phyloP scores from a whole-genome alignment of 75 land plant genomes.

The Selaginella tamariscina region DNA sequence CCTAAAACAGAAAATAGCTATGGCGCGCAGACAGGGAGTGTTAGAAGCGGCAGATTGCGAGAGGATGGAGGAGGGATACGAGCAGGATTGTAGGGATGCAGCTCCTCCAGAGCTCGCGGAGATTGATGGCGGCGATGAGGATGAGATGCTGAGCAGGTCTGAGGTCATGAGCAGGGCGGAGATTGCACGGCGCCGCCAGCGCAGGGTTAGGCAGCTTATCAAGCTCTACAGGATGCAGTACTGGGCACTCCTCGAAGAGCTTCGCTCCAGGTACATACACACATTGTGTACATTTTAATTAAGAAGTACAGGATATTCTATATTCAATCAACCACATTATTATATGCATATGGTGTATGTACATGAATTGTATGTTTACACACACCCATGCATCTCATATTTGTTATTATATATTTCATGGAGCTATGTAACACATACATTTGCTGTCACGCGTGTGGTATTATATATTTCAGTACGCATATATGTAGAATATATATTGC shows the following conservation, averaged over 20 bases:
- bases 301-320: too few relatives aligned
- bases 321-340: too few relatives aligned
- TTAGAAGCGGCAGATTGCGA: neutral
- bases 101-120: neutral
- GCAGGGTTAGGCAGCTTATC: constrained; percentile 36
- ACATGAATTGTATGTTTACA: too few relatives aligned
- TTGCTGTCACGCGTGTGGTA: too few relatives aligned
- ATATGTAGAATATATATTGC: too few relatives aligned
- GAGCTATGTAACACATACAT: too few relatives aligned
- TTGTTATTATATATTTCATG: too few relatives aligned
- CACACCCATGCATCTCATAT: too few relatives aligned
- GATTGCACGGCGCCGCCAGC: constrained; percentile 36
- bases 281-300: too few relatives aligned
- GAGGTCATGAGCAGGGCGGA: constrained; percentile 30
- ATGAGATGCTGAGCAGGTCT: constrained; percentile 17
- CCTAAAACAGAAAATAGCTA: neutral
- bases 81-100: neutral
- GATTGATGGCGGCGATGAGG: constrained; percentile 6
- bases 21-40: neutral
- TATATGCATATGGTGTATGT: too few relatives aligned
- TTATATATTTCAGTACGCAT: too few relatives aligned
- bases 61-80: neutral
- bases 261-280: constrained; percentile 39
- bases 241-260: constrained; percentile 63
- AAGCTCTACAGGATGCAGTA: constrained; percentile 43